A percentile compares a stretch with the other conserved stretches of the same genome.
These are phyloP conservation scores for Serendipita indica DNA, from an alignment of 768 basidiomycete genomes.

Conservation along the genomic window DNA sequence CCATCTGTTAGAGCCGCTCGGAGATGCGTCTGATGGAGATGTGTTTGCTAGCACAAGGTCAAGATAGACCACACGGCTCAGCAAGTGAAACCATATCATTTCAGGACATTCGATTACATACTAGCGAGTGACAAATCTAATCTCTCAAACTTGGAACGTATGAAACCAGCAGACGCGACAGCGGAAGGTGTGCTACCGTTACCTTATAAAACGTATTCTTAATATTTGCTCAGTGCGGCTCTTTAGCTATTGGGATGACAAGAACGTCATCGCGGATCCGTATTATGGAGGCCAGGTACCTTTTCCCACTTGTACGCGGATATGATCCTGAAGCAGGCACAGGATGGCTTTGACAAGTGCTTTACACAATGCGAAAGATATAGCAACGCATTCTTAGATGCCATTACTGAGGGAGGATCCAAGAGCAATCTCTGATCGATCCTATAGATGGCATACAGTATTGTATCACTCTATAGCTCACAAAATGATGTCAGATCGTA, in stretches of 20 bases:
- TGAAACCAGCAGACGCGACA: constrained; percentile 32
- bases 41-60: constrained; percentile 56
- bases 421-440: constrained; percentile 2
- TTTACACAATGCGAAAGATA: constrained; percentile 62
- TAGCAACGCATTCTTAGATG: constrained; percentile 67
- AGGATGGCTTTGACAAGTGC: constrained; percentile 63
- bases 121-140: constrained; percentile 74
- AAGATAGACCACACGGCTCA: constrained; percentile 57
- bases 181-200: constrained; percentile 24
- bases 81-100: constrained; percentile 54
- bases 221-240: constrained; percentile 33
- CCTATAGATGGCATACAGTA: not conserved
- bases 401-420: constrained; percentile 17
- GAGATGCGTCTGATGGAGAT: no score
- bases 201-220: not conserved
- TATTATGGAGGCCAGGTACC: constrained; percentile 57
- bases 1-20: no score
- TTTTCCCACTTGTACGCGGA: constrained; percentile 1
- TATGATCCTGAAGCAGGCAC: constrained; percentile 9
- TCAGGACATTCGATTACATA: constrained; percentile 64
- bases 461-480: not conserved
- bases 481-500: no score
- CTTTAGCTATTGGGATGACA: constrained; percentile 70
- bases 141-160: constrained; percentile 41
- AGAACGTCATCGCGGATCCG: constrained; percentile 63